Evolutionary conservation across 768 basidiomycete genomes (phyloP).

Genomic region (Suillus subalutaceus): DNA sequence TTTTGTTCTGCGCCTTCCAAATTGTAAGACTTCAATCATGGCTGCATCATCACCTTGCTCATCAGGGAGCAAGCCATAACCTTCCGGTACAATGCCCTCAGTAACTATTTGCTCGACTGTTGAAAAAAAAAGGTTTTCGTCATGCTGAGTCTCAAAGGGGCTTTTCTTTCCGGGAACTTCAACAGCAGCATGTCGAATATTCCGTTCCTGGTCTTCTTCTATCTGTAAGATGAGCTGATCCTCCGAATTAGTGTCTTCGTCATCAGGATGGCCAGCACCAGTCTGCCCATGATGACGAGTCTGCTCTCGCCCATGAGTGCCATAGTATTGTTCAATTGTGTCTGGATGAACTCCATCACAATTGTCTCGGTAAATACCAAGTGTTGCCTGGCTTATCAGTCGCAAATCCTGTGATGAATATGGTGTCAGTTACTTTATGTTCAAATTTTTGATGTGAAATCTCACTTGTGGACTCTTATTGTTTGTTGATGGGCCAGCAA

Average conservation of each 20-base stretch:
- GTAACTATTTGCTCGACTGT: constrained; percentile 6
- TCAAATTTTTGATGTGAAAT: no score
- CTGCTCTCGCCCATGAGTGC: constrained; percentile 13
- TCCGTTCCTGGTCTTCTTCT: constrained; percentile 6
- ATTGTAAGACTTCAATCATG: constrained; percentile 15
- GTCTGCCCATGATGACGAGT: constrained; percentile 9
- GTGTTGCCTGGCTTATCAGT: constrained; percentile 13
- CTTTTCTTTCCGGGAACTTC: constrained; percentile 9
- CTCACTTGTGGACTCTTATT: constrained; percentile 21
- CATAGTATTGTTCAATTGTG: constrained; percentile 19
- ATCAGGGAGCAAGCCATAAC: constrained; percentile 17
- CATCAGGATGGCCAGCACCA: constrained; percentile 15
- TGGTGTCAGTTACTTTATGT: no score
- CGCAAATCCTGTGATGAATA: constrained; percentile 17
- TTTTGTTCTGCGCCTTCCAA: constrained; percentile 2
- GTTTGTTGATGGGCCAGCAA: constrained; percentile 28
- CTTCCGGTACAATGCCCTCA: constrained; percentile 7
- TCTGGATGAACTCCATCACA: constrained; percentile 20
- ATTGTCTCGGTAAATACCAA: constrained; percentile 15
- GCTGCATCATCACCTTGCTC: constrained; percentile 19
- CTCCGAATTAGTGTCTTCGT: constrained; percentile 10
- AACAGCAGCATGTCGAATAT: constrained; percentile 5
- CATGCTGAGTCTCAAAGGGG: constrained; percentile 15
- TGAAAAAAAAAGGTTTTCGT: constrained; percentile 1
- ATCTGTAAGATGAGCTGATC: constrained; percentile 13